Evolutionary conservation across 2,329 filamentous ascomycete genomes (phyloP), one percentile per base, ranked within the genome.

Genomic region (Laburnicola sp.): DNA sequence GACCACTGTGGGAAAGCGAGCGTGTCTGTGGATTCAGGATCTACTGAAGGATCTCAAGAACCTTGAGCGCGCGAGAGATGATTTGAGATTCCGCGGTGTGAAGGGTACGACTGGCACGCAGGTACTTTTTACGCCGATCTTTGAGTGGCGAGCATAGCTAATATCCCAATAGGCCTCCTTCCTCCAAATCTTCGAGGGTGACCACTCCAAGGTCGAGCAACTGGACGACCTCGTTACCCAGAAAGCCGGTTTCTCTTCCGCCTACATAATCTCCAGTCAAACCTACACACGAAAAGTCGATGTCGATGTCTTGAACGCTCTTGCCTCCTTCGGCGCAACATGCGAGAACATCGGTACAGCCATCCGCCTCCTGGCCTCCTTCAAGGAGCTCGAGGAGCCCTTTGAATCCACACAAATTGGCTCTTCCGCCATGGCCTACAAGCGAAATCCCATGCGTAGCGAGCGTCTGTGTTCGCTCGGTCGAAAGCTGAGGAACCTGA

Each of bases 301-400:
- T 69, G 79, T 89, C 35, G 80, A 86, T 50, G 79, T 96, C n/a
- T 82, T 86, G 63, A 92, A 94, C 67, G 89, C 88, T n/a, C 78
- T 96, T 30, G 80, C 82, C 28, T 89, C 85, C 1, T 85, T 96
- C 45, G 91, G 89, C 23, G 82, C 89, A n/a, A 90, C 89, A 0
- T 88, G 85, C 43, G 82, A 89, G 67, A 84, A 86, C 53, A 92
- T 95, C 54, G 82, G 84, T 42, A 80, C 81, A 26, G 88, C 92
- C 64, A 88, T 94, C 58, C 82, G 88, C 42, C 86, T 89, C 66
- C 78, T 92, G 25, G 86, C 86, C 2, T 78, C 82, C 53, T 82
- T 85, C 75, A 95, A 96, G 79, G 90, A 95, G 73, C 78, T 94
- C 51, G 91, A 95, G 68, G 89, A 92, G 77, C 89, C 89, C 0